Base-by-base conservation (phyloP, 1,284 basidiomycete genomes). In the Ganoderma resinaceum region DNA sequence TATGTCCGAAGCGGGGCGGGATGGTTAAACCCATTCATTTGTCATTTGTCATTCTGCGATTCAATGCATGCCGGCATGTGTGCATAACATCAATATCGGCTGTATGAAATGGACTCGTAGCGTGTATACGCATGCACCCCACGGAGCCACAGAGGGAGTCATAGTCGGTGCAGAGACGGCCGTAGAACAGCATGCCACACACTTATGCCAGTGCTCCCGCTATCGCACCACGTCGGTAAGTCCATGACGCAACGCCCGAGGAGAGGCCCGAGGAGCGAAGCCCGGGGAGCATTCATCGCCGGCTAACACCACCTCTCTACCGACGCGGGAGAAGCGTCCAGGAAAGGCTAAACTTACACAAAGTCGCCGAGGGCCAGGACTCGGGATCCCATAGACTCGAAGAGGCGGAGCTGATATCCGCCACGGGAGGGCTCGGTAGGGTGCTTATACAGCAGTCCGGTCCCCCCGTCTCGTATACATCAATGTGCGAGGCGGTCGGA, bases 271-370 rank as follows among this genome's bases (percentile, higher is more conserved):
- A 23, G 20, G 43, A 2, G 43, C 43, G 43, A 46, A n/a, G 43
- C 7, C n/a, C 43, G 18, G 46, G 14, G 5, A 52, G 23, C 46
- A 52, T 52, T 26, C 46, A 29, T 26, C 23, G 46, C 57, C 57
- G 57, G 57, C 57, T 59, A 59, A 23, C 38, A 31, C 12, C 29
- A 35, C 57, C 57, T 23, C 57, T 59, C 57, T 37, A 59, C 33
- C 57, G 35, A 59, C 57, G 35, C 57, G 57, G 57, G 57, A 59
- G 57, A 59, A 59, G 57, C 57, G 1, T 23, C 23, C 26, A 31
- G 23, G 23, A 23, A 26, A 29, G 11, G 52, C 18, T 53, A 29
- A 12, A 20, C 12, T 11, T 23, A 29, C n/a, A 26, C 52, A 29
- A 29, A 20, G 37, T 38, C 37, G 37, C 37, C 37, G 37, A 38